These are phyloP conservation scores for Ceratobasidium sp. DNA, from an alignment of 1,284 basidiomycete species.

Conservation along the genomic window DNA sequence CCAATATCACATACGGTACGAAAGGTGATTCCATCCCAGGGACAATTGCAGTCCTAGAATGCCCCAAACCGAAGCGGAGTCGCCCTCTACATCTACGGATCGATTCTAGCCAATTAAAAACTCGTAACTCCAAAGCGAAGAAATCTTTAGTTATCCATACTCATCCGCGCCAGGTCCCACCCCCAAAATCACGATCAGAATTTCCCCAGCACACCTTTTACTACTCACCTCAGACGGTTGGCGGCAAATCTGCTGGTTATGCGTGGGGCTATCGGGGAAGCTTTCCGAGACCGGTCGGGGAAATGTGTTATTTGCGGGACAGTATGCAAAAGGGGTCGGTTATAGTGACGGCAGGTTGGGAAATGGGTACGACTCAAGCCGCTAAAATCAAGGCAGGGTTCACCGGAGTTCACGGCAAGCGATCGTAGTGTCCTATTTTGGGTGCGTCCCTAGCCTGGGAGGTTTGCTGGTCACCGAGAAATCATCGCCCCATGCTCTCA, in stretches of 20 bases:
- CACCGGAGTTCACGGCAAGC: too few relatives aligned
- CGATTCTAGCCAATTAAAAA: neutral
- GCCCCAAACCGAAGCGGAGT: neutral
- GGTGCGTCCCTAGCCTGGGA: too few relatives aligned
- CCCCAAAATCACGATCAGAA: neutral
- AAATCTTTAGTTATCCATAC: neutral
- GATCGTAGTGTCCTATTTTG: too few relatives aligned
- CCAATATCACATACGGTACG: neutral
- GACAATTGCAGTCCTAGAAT: conserved; percentile 4
- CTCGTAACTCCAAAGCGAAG: neutral
- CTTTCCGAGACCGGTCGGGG: conserved; percentile 2
- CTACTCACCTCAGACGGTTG: conserved; percentile 2
- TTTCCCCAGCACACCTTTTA: conserved; percentile 24
- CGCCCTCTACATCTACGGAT: too few relatives aligned
- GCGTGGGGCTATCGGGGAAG: conserved; percentile 39
- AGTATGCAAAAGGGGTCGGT: conserved; percentile 29
- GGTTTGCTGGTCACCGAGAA: too few relatives aligned
- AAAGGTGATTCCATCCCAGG: neutral
- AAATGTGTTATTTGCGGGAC: conserved; percentile 24
- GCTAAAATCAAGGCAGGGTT: too few relatives aligned
- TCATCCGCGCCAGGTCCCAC: neutral
- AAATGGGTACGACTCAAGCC: too few relatives aligned
- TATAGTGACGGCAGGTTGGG: too few relatives aligned
- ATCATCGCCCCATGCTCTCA: too few relatives aligned
- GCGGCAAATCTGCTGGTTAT: conserved; percentile 40